These are phyloP conservation scores for Starmera dryadoides DNA, from an alignment of 805 yeast species.

Conservation along the genomic window DNA sequence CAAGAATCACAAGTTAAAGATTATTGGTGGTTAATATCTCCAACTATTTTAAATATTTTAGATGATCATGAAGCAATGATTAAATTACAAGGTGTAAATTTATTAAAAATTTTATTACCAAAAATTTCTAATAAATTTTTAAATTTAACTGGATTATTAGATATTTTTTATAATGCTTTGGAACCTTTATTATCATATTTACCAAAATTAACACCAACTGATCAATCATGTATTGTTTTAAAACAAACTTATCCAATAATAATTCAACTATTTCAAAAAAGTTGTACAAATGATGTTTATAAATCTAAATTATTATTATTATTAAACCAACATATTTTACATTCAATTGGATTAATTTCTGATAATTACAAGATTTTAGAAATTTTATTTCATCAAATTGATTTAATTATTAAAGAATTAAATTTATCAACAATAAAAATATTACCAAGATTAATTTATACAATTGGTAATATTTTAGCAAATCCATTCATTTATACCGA, in stretches of 20 bases:
- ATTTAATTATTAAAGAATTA: slow-evolving; percentile 4
- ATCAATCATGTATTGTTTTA: slow-evolving; percentile 9
- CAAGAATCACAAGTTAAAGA: slow-evolving; percentile 5
- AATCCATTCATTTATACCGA: slow-evolving; percentile 16
- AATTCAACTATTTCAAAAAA: slow-evolving; percentile 5
- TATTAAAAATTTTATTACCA: slow-evolving; percentile 10
- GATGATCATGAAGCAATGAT: slow-evolving; percentile 22
- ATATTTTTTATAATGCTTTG: slow-evolving; percentile 14
- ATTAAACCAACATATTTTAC: slow-evolving; percentile 13
- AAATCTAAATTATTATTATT: slow-evolving; percentile 6
- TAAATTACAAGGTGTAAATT: slow-evolving; percentile 15
- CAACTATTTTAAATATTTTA: slow-evolving; percentile 17
- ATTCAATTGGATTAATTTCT: slow-evolving; percentile 10
- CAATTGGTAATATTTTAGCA: slow-evolving; percentile 12
- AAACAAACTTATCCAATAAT: slow-evolving; percentile 11
- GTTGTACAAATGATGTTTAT: neutral
- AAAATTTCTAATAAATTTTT: slow-evolving; percentile 10
- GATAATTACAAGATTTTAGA: slow-evolving; percentile 13
- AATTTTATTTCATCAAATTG: slow-evolving; percentile 6
- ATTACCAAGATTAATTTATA: slow-evolving; percentile 14
- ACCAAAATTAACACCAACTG: slow-evolving; percentile 17
- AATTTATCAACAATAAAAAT: slow-evolving; percentile 4
- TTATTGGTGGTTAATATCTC: slow-evolving; percentile 19
- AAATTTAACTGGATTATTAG: slow-evolving; percentile 10
- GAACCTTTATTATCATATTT: slow-evolving; percentile 17